Base-by-base conservation (phyloP, 2,329 filamentous ascomycete genomes). In the Fusarium compactum region DNA sequence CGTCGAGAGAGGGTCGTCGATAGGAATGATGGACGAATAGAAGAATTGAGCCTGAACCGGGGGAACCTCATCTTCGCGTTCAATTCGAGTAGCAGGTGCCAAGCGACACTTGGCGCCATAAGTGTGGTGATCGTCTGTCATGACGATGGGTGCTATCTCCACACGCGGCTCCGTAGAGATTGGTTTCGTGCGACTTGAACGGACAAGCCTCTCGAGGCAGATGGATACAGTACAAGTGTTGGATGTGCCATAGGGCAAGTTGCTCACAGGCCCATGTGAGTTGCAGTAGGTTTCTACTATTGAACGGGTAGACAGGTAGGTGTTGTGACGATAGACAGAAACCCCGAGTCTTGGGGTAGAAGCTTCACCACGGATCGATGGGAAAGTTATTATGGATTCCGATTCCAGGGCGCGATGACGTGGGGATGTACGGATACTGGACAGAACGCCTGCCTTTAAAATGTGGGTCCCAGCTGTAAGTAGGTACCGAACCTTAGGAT, bases 1-100 rank as follows among this genome's bases (percentile, higher is more conserved):
- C 3, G 91, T 87, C 12, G 92, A 93, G n/a, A 97, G 85, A 25
- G 93, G 93, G 76, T 97, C 94, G 76, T 97, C 94, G 76, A 97
- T 94, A 30, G 94, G 91, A 52, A 95, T 87, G 15, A 90, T 84
- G 14, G 94, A 96, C 16, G 90, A 87, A 80, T 97, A 97, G 81
- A 97, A 97, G 82, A 94, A 97, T 69, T 94, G 92, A 24, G 91
- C 86, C 32, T 86, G 84, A 57, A 92, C 79, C 0, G 88, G 85
- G 18, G 92, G 91, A 25, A 87, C 84, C 56, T 82, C 83, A 57
- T 85, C 81, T 46, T 81, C 78, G 59, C 80, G 79, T 25, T 78
- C 65, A 27, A 79, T 73, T 29, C 80, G 79, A 75, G 81, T 73
- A 61, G 83, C 74, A 75, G 86, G 84, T 15, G 85, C 83, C 41